Base-by-base conservation (phyloP, 495 filamentous ascomycete genomes). In the Penicillium atrosanguineum region DNA sequence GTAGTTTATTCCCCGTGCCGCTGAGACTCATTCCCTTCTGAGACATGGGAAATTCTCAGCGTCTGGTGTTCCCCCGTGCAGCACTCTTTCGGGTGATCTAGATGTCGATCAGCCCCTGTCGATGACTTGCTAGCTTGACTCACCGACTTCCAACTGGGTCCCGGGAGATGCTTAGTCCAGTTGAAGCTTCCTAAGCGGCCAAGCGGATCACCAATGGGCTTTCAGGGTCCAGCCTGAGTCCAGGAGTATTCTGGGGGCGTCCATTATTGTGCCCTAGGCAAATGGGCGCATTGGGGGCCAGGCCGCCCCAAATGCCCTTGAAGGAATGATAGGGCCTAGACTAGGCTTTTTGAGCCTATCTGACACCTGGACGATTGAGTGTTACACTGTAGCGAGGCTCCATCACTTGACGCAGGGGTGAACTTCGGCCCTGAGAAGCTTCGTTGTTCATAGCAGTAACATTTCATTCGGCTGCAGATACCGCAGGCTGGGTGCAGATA, bases 71-170 rank as follows among this genome's bases (percentile, higher is more conserved):
- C 42, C 45, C 42, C 36, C 7, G 26, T 31, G 39, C 16, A 28
- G 23, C 23, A 2, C 37, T 50, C 20, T 16, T 52, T 40, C 39
- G 9, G 44, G 29, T 16, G 44, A 57, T 48, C 44, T 15, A 28
- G 12, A 12, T 46, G 55, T 31, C 40, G 55, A 57, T 57, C 55
- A 21, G 26, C 55, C 55, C 55, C 49, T 52, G 44, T 49, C 44
- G 49, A 57, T 44, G 43, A 46, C 14, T 21, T 6, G 12, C 42
- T 26, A 11, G 18, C 20, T n/a, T 11, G 15, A 31, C 38, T 25
- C 42, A 25, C 42, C 23, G 42, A 25, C 42, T 9, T 14, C 21
- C 20, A 44, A 11, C 42, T 5, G 9, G 41, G 41, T 21, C 41
- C 14, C 23, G 20, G 42, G 42, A 25, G 18, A 44, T 44, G 1